Evolutionary conservation across 805 yeast species (phyloP), one percentile per base, ranked within the genome.

Genomic region (Millerozyma miso): DNA sequence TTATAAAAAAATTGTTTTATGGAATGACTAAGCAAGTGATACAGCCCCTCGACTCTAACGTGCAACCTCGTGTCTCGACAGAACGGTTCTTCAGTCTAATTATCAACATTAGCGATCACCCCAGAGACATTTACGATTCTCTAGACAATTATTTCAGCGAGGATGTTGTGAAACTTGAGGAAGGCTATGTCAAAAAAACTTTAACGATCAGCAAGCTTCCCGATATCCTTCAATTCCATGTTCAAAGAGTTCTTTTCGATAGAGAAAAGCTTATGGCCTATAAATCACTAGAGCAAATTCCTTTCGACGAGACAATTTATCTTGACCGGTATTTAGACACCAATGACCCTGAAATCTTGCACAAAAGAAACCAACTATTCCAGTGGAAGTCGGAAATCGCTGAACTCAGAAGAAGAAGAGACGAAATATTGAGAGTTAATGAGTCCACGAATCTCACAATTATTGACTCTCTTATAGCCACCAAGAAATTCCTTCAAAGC

Each of bases 161-260:
- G 41, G 96, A 88, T 50, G 59, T 78, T 15, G 73, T 89, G 10
- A 75, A 72, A 1, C 65, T 88, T 51, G 87, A 80, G 33, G 85
- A 83, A 47, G 95, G 89, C 1, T 71, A 74, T 19, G 91, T 85
- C 4, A 80, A 81, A 51, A 79, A 95, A 58, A 76, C 85, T 0
- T 76, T 90, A 37, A 79, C 90, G 0, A 76, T 91, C 3, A 73
- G 79, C 7, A 74, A 79, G 43, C 65, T 88, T 16, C 99, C 99
- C 0, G 81, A 82, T 4, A 77, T 93, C 39, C 62, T 93, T 38
- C 99, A 93, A 59, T 79, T 93, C 38, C 99, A 93, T 58, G 86
- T 93, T 5, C 98, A 90, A 63, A 74, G 99, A 57, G 98, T 93
- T 1, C 87, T 88, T 59, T 93, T 83, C 60, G 97, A 93, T 57